Evolutionary conservation across 495 filamentous ascomycete species (phyloP).

Genomic region (Aspergillus cavernicola): DNA sequence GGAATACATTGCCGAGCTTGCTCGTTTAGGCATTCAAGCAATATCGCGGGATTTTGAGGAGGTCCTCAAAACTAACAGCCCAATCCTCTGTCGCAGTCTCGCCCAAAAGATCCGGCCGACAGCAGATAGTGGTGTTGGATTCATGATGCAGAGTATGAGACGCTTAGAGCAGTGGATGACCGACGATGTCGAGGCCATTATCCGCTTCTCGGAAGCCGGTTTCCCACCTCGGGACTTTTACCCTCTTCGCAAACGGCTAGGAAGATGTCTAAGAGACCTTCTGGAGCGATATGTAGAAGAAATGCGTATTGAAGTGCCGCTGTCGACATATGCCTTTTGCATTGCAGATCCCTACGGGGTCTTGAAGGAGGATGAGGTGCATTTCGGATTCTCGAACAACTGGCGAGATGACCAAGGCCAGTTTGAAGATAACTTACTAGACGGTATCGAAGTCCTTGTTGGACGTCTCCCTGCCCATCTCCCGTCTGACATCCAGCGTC

Average conservation of each 20-base stretch:
- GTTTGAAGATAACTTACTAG: conserved; percentile 56
- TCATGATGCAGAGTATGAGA: conserved; percentile 20
- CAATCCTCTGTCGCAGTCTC: conserved; percentile 33
- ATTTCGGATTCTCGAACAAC: conserved; percentile 69
- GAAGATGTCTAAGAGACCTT: conserved; percentile 49
- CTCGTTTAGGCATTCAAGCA: conserved; percentile 53
- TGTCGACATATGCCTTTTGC: conserved; percentile 77
- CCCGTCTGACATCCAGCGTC: conserved; percentile 78
- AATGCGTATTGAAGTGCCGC: conserved; percentile 66
- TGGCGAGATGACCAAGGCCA: conserved; percentile 55
- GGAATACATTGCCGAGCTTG: conserved; percentile 53
- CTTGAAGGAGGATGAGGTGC: conserved; percentile 71
- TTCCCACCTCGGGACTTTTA: conserved; percentile 59
- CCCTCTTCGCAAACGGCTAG: conserved; percentile 57
- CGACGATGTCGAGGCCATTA: conserved; percentile 32
- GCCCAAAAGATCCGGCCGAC: conserved; percentile 36
- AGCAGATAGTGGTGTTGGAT: conserved; percentile 18
- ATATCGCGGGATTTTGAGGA: conserved; percentile 50
- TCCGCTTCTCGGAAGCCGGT: conserved; percentile 50
- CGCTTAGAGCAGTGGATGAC: conserved; percentile 36
- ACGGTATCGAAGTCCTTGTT: conserved; percentile 75
- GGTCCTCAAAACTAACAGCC: conserved; percentile 47
- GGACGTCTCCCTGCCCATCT: conserved; percentile 79
- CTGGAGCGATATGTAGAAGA: conserved; percentile 55
- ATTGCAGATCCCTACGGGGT: conserved; percentile 73